Evolutionary conservation across 139 green algal genomes (phyloP).

Genomic region (Chlorella sp.): DNA sequence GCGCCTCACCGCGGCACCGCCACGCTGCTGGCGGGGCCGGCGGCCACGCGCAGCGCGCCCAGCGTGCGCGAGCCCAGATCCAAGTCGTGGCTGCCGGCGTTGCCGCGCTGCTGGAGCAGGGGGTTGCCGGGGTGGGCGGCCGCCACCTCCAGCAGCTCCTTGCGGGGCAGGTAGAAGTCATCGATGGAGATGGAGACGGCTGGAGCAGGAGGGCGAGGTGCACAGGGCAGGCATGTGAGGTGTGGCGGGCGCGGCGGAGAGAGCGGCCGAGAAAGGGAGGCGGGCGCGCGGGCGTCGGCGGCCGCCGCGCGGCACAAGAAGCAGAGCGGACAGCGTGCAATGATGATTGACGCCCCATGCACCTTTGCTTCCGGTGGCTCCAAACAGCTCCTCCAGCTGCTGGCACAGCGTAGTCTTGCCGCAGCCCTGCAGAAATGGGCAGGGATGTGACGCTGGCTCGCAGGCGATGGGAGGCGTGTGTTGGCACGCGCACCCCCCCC

Average conservation of each 20-base stretch:
- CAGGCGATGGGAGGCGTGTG: neutral
- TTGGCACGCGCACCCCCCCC: no score
- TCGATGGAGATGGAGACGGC: conserved; percentile 91
- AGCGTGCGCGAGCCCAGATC: conserved; percentile 79
- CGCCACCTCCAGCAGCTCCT: conserved; percentile 56
- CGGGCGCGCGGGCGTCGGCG: no score
- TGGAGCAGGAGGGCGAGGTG: neutral
- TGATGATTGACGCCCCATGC: no score
- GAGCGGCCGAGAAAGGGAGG: no score
- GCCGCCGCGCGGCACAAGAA: no score
- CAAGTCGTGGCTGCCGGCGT: conserved; percentile 95
- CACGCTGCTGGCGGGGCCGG: conserved; percentile 9
- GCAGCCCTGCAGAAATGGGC: conserved; percentile 94
- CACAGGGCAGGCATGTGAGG: no score
- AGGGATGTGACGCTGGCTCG: conserved; percentile 10
- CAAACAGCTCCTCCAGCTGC: conserved; percentile 85
- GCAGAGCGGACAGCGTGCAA: no score
- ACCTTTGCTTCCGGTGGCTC: conserved; percentile 48
- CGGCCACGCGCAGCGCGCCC: conserved; percentile 40
- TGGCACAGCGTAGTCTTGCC: conserved; percentile 97
- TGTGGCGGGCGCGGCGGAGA: no score
- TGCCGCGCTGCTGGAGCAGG: conserved; percentile 89
- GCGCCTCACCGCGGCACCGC: conserved; percentile 53
- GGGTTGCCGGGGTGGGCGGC: conserved; percentile 68
- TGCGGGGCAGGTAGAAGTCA: conserved; percentile 95